Evolutionary conservation across 768 basidiomycete genomes (phyloP), one percentile per base, ranked within the genome.

Genomic region (Phylloporus sp.): DNA sequence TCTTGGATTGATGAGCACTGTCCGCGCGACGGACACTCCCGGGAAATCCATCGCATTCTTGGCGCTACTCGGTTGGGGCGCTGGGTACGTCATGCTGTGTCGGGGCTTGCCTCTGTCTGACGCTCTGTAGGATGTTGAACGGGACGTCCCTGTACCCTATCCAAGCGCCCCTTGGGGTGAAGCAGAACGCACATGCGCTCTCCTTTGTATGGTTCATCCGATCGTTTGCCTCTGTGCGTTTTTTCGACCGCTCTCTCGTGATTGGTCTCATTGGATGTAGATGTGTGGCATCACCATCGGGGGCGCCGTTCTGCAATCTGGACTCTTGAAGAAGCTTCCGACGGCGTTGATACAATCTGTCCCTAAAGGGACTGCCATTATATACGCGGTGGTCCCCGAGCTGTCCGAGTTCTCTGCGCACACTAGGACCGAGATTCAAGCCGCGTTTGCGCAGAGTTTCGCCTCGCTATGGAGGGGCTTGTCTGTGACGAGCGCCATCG

Each of bases 351-450:
- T 66, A 7, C 38, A 55, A 1, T 57, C 61, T 21, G 63, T 75
- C 50, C 67, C 69, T 0, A 46, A 55, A 15, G 72, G 71, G 15
- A 62, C 64, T 17, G 67, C 73, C 33, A 61, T 78, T 40, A 64
- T 71, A 15, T 78, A 72, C 54, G 64, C 73, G 1, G 65, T 71
- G 22, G 77, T 80, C 39, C 75, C 77, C 1, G 39, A 56, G 15
- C 71, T 79, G 21, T 42, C 49, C 7, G 18, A 9, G 0, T 66
- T 79, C 6, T 49, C 56, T 4, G 59, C 70, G 31, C 62, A 70
- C 5, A 55, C 72, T 17, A 50, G 52, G 21, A 46, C 22, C 3
- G 52, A 71, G 46, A 72, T 77, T 0, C 65, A 64, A 28, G 65
- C 47, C 2, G 74, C 75, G 9, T 42, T 42, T 32, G 31, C 29